A percentile compares a stretch with the other conserved stretches of the same genome.
phyloP scores from a whole-genome alignment of 2,329 filamentous ascomycete genomes.

The Beauveria pseudobassiana region DNA sequence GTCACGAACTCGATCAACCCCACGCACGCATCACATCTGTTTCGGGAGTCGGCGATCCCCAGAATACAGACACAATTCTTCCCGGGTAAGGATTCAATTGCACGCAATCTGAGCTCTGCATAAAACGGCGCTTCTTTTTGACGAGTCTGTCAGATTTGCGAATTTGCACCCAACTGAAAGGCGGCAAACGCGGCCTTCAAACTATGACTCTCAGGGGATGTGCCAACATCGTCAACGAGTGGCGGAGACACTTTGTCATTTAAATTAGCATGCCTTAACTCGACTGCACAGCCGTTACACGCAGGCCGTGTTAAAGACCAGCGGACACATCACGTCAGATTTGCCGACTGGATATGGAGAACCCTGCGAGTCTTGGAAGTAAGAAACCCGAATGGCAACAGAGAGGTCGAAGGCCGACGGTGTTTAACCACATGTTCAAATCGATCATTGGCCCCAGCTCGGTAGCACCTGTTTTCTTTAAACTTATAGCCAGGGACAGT shows the following conservation, averaged over 20 bases:
- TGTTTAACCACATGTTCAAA: conserved; percentile 69
- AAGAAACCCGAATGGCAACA: conserved; percentile 54
- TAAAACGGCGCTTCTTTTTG: conserved; percentile 58
- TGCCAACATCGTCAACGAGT: conserved; percentile 15
- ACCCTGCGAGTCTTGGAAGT: conserved; percentile 61
- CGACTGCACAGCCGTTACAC: conserved; percentile 63
- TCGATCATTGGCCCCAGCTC: conserved; percentile 60
- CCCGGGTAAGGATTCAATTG: conserved; percentile 43
- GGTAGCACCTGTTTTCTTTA: conserved; percentile 52
- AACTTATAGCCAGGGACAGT: conserved; percentile 63
- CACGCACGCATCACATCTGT: too few species aligned
- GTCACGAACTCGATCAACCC: too few species aligned
- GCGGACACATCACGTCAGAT: conserved; percentile 65
- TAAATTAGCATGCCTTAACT: conserved; percentile 37
- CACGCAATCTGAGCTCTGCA: conserved; percentile 51
- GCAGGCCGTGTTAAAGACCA: conserved; percentile 62
- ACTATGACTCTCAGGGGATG: conserved; percentile 15
- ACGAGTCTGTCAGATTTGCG: conserved; percentile 63
- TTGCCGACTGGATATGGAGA: conserved; percentile 66
- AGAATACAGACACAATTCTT: not conserved
- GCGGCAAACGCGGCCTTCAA: conserved; percentile 14
- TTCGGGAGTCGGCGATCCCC: too few species aligned
- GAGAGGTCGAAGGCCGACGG: conserved; percentile 51
- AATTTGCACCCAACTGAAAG: conserved; percentile 12
- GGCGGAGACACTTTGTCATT: conserved; percentile 13